Conservation (phyloP, 306 rosid genomes). For the Quercus glauca region DNA sequence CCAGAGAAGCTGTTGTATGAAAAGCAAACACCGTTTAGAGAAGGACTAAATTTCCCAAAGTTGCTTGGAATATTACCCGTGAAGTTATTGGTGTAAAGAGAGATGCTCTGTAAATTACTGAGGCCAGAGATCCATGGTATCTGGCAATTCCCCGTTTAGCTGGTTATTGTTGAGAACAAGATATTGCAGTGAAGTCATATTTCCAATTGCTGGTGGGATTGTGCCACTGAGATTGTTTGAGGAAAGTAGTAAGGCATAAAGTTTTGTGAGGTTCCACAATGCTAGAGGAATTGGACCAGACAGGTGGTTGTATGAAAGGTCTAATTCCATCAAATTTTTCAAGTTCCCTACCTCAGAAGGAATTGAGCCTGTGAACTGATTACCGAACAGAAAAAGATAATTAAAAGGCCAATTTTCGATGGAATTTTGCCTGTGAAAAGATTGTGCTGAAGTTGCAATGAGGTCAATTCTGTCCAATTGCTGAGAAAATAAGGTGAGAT, state of each 20-base stretch:
- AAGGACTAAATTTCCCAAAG: constrained; percentile 51
- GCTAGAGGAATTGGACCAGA: constrained; percentile 50
- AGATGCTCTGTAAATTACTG: constrained; percentile 19
- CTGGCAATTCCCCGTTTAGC: constrained; percentile 50
- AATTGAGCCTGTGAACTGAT: constrained; percentile 36
- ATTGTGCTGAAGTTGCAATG: constrained; percentile 59
- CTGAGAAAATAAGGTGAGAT: constrained; percentile 43
- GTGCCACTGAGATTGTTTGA: constrained; percentile 44
- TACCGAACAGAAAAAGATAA: constrained; percentile 33
- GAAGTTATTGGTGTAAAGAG: constrained; percentile 53
- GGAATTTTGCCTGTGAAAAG: constrained; percentile 45
- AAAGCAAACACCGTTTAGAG: constrained; percentile 31
- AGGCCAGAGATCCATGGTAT: constrained; percentile 32
- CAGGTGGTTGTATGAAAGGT: constrained; percentile 41
- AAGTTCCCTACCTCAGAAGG: constrained; percentile 44
- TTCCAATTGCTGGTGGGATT: constrained; percentile 57
- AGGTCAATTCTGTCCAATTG: constrained; percentile 47
- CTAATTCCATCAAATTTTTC: constrained; percentile 29
- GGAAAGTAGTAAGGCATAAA: constrained; percentile 28
- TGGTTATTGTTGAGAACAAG: constrained; percentile 45
- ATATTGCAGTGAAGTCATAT: constrained; percentile 26
- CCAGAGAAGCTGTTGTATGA: constrained; percentile 69
- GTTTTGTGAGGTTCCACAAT: constrained; percentile 42
- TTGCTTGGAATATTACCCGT: constrained; percentile 45
- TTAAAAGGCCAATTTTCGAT: constrained; percentile 48